phyloP scores from a whole-genome alignment of 371 early-diverging fungal genomes.

The Dentiscutata heterogama region DNA sequence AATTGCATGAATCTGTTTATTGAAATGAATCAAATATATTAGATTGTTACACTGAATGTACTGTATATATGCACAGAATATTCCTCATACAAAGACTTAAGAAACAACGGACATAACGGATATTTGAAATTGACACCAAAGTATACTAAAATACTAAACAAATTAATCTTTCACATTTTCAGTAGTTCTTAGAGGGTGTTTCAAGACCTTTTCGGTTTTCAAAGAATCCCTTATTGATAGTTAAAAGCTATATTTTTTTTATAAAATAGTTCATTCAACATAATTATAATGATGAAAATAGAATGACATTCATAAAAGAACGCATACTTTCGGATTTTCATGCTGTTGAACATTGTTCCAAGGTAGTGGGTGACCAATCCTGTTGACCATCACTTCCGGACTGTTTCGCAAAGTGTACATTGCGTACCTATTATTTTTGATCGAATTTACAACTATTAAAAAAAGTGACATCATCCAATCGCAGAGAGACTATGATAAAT shows the following conservation, averaged over 20 bases:
- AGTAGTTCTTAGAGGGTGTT: neutral
- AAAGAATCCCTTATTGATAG: constrained; percentile 9
- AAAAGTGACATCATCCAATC: neutral
- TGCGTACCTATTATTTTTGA: constrained; percentile 1
- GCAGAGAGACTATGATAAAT: too few relatives aligned
- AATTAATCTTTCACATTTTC: too few relatives aligned
- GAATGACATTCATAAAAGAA: neutral
- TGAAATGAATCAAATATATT: too few relatives aligned
- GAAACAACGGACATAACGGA: too few relatives aligned
- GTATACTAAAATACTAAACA: too few relatives aligned
- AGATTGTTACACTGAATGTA: too few relatives aligned
- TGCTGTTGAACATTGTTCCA: constrained; percentile 25
- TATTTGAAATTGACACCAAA: too few relatives aligned
- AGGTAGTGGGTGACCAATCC: neutral
- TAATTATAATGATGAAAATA: neutral
- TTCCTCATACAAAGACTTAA: too few relatives aligned
- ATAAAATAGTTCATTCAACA: neutral
- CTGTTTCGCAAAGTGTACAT: neutral
- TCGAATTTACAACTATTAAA: neutral
- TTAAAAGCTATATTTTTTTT: neutral
- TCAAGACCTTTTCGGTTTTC: neutral
- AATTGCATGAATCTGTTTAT: too few relatives aligned
- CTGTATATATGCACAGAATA: too few relatives aligned
- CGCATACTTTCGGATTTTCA: constrained; percentile 18
- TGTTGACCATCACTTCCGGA: constrained; percentile 19